Conservation (phyloP, 495 filamentous ascomycete genomes). For the Penicillium arizonense region DNA sequence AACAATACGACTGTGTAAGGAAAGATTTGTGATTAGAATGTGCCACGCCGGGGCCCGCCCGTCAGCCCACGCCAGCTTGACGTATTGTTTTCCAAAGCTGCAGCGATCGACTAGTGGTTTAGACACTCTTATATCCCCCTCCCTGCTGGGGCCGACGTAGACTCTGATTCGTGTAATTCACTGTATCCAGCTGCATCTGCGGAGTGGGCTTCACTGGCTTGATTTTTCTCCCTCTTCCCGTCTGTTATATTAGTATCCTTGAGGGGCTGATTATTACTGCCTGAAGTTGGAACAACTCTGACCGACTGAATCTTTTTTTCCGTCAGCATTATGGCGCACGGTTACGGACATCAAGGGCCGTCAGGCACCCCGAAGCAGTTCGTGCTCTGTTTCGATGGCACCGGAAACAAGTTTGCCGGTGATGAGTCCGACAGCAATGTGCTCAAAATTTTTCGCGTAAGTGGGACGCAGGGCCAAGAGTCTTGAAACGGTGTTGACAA, state of each 20-base stretch:
- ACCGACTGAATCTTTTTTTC: not conserved
- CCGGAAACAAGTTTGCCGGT: constrained; percentile 82
- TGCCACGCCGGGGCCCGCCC: constrained; percentile 12
- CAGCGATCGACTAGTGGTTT: constrained; percentile 25
- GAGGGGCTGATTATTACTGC: not conserved
- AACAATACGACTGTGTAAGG: not conserved
- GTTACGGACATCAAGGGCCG: constrained; percentile 9
- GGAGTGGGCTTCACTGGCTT: not conserved
- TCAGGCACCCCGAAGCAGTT: constrained; percentile 48
- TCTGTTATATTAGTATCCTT: constrained; percentile 4
- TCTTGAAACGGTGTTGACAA: not conserved
- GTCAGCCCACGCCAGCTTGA: constrained; percentile 20
- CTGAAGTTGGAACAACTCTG: not conserved
- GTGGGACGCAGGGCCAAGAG: constrained; percentile 11
- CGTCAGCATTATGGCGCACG: constrained; percentile 13
- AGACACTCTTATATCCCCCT: constrained; percentile 12
- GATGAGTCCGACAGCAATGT: constrained; percentile 85
- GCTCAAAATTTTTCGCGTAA: constrained; percentile 73
- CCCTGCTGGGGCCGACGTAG: not conserved
- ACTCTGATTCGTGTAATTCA: constrained; percentile 4
- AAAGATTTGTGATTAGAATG: constrained; percentile 9
- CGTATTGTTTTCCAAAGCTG: constrained; percentile 23
- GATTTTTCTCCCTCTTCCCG: not conserved
- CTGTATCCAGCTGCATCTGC: not conserved
- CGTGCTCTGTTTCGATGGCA: constrained; percentile 87